Evolutionary conservation across 371 early-diverging fungal genomes (phyloP).

Genomic region (Mortierella sp.): DNA sequence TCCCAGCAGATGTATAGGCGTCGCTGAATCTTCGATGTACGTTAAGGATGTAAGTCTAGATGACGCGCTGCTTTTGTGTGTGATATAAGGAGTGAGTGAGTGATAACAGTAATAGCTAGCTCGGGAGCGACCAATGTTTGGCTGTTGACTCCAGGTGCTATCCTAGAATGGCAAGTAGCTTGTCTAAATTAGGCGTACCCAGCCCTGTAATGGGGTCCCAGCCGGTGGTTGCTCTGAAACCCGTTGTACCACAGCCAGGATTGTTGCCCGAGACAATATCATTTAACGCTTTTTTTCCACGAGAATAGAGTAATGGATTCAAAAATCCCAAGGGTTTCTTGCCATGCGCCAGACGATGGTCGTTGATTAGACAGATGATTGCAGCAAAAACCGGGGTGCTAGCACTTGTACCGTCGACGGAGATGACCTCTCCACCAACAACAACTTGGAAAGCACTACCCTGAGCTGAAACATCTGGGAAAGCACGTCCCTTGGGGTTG

Average conservation of each 20-base stretch:
- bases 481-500: not conserved
- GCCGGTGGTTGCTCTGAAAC: not conserved
- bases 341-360: not conserved
- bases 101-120: no score
- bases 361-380: conserved; percentile 1
- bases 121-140: no score
- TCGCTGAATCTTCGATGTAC: no score
- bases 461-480: conserved; percentile 3
- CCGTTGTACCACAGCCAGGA: conserved; percentile 2
- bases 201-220: conserved; percentile 15
- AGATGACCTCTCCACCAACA: not conserved
- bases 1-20: no score
- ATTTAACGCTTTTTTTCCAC: not conserved
- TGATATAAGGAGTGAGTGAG: no score
- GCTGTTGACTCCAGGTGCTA: no score
- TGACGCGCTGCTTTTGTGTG: no score
- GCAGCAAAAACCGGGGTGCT: conserved; percentile 12
- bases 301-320: not conserved
- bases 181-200: conserved; percentile 6
- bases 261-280: conserved; percentile 5
- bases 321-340: conserved; percentile 8
- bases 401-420: not conserved
- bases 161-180: no score
- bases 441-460: not conserved
- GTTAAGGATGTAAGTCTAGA: no score